Evolutionary conservation across 2,329 filamentous ascomycete species (phyloP).

Genomic region (Aspergillus alliaceus): DNA sequence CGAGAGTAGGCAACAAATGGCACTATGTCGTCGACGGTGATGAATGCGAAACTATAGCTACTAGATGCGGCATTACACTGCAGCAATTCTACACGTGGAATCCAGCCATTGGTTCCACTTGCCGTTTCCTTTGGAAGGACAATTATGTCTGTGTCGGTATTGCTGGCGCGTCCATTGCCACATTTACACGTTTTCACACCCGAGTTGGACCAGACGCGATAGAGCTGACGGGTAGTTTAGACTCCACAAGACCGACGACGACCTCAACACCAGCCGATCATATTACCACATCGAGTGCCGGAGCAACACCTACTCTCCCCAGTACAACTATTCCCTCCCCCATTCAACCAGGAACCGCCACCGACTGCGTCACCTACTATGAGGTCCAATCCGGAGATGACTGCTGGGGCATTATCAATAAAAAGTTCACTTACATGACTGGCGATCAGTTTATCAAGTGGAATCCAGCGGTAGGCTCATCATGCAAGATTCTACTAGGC

Average conservation of each 20-base stretch:
- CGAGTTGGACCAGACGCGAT: no score
- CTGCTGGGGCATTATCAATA: constrained; percentile 12
- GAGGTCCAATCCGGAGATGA: constrained; percentile 13
- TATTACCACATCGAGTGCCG: background rate
- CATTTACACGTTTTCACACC: no score
- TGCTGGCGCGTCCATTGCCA: background rate
- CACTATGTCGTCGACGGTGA: constrained; percentile 4
- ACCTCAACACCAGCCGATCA: background rate
- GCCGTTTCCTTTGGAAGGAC: background rate
- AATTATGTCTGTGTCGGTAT: constrained; percentile 3
- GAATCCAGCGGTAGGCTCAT: constrained; percentile 14
- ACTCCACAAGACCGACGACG: background rate
- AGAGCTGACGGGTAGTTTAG: no score
- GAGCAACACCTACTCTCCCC: constrained; percentile 1
- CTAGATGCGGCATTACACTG: background rate
- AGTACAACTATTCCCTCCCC: constrained; percentile 11
- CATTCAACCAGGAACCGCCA: constrained; percentile 13
- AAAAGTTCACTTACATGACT: constrained; percentile 9
- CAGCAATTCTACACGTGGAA: constrained; percentile 7
- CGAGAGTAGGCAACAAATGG: background rate
- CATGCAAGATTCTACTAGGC: constrained; percentile 6
- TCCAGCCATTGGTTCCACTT: constrained; percentile 2
- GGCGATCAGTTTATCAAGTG: constrained; percentile 7
- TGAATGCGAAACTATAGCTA: background rate
- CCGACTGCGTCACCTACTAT: constrained; percentile 16